Evolutionary conservation across 2,329 filamentous ascomycete species (phyloP).

Genomic region (Coniochaeta sp.): DNA sequence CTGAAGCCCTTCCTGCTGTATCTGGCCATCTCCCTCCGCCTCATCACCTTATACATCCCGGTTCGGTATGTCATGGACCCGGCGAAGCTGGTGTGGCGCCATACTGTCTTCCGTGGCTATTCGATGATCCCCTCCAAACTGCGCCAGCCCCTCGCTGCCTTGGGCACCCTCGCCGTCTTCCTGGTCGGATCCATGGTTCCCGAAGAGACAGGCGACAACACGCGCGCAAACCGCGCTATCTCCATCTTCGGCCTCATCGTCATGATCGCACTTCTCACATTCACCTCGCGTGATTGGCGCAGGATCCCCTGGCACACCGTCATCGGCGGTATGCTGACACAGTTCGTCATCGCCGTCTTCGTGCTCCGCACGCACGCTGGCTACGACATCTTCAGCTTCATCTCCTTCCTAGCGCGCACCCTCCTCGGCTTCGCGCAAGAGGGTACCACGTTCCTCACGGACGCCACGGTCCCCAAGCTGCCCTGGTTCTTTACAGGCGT

Average conservation of each 20-base stretch:
- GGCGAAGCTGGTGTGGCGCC: conserved; percentile 59
- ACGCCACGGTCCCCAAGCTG: conserved; percentile 28
- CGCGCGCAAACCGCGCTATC: conserved; percentile 68
- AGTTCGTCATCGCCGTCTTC: conserved; percentile 84
- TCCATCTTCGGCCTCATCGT: conserved; percentile 72
- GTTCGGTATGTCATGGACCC: conserved; percentile 58
- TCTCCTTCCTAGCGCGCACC: conserved; percentile 65
- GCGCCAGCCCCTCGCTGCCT: conserved; percentile 54
- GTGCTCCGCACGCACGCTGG: conserved; percentile 74
- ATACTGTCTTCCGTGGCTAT: conserved; percentile 52
- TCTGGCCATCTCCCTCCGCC: conserved; percentile 63
- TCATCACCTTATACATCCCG: conserved; percentile 68
- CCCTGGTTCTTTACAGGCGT: conserved; percentile 70
- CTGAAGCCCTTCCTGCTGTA: conserved; percentile 77
- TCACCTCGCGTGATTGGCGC: conserved; percentile 62
- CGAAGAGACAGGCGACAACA: conserved; percentile 66
- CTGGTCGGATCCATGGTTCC: conserved; percentile 72
- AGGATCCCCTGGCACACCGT: conserved; percentile 68
- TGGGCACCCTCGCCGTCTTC: conserved; percentile 61
- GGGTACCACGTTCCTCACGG: conserved; percentile 67
- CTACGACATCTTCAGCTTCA: conserved; percentile 82
- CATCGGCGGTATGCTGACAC: conserved; percentile 79
- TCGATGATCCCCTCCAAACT: conserved; percentile 58
- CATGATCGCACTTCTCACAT: conserved; percentile 59
- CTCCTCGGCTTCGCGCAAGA: conserved; percentile 69